A percentile compares a stretch with the other conserved stretches of the same genome.
Evolutionary conservation across 176 grass and related monocot species (phyloP).

Genomic region (Oryza meridionalis): DNA sequence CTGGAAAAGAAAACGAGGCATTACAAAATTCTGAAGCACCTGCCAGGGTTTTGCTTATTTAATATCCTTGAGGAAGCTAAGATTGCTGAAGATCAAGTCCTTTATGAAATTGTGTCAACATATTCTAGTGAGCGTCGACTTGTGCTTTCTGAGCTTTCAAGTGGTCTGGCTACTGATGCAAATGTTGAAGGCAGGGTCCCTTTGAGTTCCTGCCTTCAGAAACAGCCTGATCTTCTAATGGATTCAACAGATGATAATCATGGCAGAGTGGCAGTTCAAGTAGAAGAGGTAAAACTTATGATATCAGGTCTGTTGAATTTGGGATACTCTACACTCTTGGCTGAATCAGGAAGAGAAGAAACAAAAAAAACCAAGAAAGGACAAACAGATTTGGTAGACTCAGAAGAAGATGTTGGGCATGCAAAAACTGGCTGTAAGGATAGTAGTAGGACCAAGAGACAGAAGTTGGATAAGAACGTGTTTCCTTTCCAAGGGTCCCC

Average conservation of each 20-base stretch:
- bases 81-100: conserved; percentile 54
- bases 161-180: conserved; percentile 51
- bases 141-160: conserved; percentile 70
- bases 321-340: not conserved
- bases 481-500: conserved; percentile 62
- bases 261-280: conserved; percentile 58
- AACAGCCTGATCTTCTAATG: conserved; percentile 47
- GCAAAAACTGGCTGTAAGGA: conserved; percentile 73
- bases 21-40: conserved; percentile 84
- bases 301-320: conserved; percentile 27
- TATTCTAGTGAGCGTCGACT: conserved; percentile 95
- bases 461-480: conserved; percentile 62
- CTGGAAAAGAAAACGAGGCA: conserved; percentile 82
- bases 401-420: conserved; percentile 66
- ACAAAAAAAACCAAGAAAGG: conserved; percentile 65
- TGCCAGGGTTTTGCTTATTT: conserved; percentile 74
- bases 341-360: conserved; percentile 13
- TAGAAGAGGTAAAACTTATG: conserved; percentile 69
- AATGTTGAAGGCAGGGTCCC: conserved; percentile 34
- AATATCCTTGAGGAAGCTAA: conserved; percentile 82
- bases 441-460: conserved; percentile 73
- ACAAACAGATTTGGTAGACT: not conserved
- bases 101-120: conserved; percentile 61
- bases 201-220: conserved; percentile 52
- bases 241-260: conserved; percentile 49